These are phyloP conservation scores for Aspergillus pseudoterreus DNA, from an alignment of 2,329 filamentous ascomycete genomes.

Conservation along the genomic window DNA sequence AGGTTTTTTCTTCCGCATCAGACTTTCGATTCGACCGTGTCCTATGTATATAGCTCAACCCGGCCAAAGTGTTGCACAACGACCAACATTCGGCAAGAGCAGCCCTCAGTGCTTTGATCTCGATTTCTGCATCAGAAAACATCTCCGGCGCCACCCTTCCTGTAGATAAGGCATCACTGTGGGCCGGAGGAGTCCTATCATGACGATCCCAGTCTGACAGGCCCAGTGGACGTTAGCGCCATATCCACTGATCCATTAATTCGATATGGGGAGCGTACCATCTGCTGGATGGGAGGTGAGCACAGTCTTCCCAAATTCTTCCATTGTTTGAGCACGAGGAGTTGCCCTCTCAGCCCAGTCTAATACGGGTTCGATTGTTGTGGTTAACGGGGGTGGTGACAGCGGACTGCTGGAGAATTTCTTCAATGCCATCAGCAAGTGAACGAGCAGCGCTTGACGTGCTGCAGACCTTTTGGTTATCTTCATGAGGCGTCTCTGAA, in stretches of 20 bases:
- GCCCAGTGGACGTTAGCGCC: too few relatives aligned
- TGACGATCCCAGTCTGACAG: constrained; percentile 8
- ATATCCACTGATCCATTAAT: too few relatives aligned
- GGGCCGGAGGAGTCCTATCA: constrained; percentile 10
- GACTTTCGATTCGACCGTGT: constrained; percentile 68
- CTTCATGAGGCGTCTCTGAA: neutral
- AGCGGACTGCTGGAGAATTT: constrained; percentile 42
- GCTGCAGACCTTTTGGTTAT: neutral
- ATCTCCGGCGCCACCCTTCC: constrained; percentile 30
- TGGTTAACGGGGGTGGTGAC: constrained; percentile 69
- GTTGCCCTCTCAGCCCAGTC: constrained; percentile 70
- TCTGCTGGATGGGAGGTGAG: too few relatives aligned
- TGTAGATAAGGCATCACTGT: constrained; percentile 20
- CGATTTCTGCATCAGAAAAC: constrained; percentile 51
- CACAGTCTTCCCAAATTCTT: constrained; percentile 56
- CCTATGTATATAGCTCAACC: constrained; percentile 77
- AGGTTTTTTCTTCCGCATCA: constrained; percentile 79
- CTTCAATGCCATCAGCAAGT: constrained; percentile 8
- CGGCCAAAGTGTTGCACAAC: constrained; percentile 84
- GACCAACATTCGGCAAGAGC: constrained; percentile 90
- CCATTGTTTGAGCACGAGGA: constrained; percentile 76
- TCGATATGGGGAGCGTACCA: too few relatives aligned
- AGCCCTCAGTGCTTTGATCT: constrained; percentile 63
- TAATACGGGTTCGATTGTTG: constrained; percentile 63
- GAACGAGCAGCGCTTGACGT: neutral